phyloP scores from a whole-genome alignment of 345 rosid species.

The Excoecaria agallocha region DNA sequence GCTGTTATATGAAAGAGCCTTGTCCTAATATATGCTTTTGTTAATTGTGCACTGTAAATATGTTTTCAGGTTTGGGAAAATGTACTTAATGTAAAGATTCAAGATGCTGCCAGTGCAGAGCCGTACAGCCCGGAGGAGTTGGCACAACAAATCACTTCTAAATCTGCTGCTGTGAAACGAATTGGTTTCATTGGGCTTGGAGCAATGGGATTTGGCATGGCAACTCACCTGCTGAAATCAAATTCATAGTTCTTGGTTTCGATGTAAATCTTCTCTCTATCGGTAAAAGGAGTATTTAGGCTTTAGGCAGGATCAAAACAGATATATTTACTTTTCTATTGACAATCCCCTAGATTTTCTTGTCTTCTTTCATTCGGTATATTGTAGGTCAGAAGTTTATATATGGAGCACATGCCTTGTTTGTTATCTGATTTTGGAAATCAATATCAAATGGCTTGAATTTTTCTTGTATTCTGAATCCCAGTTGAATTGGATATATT shows the following conservation, averaged over 20 bases:
- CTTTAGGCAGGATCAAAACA: constrained; percentile 1
- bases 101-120: constrained; percentile 60
- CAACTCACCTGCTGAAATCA: constrained; percentile 68
- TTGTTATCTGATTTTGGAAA: neutral
- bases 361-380: neutral
- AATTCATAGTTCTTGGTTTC: constrained; percentile 64
- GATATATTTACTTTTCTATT: neutral
- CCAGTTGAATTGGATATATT: neutral
- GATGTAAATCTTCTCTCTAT: constrained; percentile 56
- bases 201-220: constrained; percentile 99
- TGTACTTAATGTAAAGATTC: constrained; percentile 55
- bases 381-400: neutral
- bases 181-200: constrained; percentile 97
- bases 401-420: neutral
- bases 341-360: neutral
- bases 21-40: neutral
- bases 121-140: constrained; percentile 69
- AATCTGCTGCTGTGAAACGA: constrained; percentile 52
- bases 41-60: constrained; percentile 1
- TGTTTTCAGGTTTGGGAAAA: constrained; percentile 64
- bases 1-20: neutral
- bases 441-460: neutral
- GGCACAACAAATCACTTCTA: constrained; percentile 51
- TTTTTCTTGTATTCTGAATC: constrained; percentile 4
- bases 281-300: neutral